phyloP scores from a whole-genome alignment of 176 grass and related monocot genomes.

The Carex pumila region DNA sequence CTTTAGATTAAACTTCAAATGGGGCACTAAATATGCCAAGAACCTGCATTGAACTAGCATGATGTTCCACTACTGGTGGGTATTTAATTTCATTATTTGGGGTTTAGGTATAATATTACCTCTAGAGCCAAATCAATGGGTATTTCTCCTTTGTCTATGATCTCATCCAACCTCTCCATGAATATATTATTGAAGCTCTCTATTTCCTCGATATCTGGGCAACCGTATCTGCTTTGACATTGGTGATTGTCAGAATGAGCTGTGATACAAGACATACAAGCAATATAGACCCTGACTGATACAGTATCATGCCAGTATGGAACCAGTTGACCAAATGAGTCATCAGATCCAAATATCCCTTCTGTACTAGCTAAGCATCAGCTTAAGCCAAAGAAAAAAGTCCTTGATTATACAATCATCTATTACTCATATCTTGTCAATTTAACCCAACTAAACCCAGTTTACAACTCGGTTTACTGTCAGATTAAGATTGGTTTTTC shows the following conservation, averaged over 20 bases:
- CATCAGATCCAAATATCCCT: not conserved
- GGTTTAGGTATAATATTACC: constrained; percentile 18
- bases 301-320: not conserved
- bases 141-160: constrained; percentile 62
- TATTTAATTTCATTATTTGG: not conserved
- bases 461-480: not conserved
- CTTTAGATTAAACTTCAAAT: not conserved
- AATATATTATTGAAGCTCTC: constrained; percentile 73
- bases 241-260: not conserved
- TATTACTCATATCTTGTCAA: not conserved
- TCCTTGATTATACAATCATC: not conserved
- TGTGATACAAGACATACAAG: not conserved
- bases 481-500: not conserved
- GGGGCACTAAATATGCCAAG: not conserved
- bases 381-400: not conserved
- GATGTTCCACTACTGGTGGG: not conserved
- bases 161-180: constrained; percentile 67
- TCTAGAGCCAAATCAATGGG: constrained; percentile 72
- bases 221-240: constrained; percentile 51
- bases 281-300: not conserved
- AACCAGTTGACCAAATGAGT: not conserved
- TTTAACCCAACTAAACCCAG: not conserved
- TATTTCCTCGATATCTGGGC: constrained; percentile 70
- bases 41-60: not conserved
- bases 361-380: not conserved